Conservation (phyloP, 345 rosid species). For the Lepidium didymum region DNA sequence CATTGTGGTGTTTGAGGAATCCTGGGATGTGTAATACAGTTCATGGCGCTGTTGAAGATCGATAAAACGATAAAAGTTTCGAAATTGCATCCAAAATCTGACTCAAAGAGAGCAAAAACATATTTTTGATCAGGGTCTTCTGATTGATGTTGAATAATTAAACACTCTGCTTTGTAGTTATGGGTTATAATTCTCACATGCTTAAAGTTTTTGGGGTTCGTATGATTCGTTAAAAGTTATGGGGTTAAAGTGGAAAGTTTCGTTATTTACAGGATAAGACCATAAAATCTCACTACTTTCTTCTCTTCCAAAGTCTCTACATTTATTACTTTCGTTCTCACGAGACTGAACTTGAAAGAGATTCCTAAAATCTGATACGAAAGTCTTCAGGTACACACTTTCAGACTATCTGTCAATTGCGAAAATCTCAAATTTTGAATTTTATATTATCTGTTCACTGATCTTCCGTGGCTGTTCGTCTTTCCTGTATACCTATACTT, state of each 20-base stretch:
- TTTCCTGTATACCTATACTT: neutral
- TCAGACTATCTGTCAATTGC: neutral
- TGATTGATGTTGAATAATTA: neutral
- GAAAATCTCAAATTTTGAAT: neutral
- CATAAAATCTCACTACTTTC: neutral
- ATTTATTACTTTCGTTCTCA: neutral
- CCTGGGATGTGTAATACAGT: constrained; percentile 81
- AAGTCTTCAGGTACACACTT: constrained; percentile 1
- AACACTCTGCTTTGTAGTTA: neutral
- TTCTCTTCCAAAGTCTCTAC: constrained; percentile 1
- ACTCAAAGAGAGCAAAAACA: neutral
- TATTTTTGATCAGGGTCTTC: neutral
- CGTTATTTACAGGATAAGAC: neutral
- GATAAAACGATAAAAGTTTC: neutral
- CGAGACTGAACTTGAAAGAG: neutral
- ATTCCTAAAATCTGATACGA: neutral
- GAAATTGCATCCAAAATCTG: neutral
- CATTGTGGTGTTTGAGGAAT: constrained; percentile 74
- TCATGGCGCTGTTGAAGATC: constrained; percentile 12
- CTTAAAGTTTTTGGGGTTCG: neutral
- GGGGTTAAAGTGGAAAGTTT: neutral
- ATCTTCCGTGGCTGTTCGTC: neutral
- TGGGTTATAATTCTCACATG: neutral
- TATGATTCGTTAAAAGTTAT: neutral
- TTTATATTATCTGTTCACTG: neutral